Conservation (phyloP, 129 eudicot species). For the Ambrosia trifida region DNA sequence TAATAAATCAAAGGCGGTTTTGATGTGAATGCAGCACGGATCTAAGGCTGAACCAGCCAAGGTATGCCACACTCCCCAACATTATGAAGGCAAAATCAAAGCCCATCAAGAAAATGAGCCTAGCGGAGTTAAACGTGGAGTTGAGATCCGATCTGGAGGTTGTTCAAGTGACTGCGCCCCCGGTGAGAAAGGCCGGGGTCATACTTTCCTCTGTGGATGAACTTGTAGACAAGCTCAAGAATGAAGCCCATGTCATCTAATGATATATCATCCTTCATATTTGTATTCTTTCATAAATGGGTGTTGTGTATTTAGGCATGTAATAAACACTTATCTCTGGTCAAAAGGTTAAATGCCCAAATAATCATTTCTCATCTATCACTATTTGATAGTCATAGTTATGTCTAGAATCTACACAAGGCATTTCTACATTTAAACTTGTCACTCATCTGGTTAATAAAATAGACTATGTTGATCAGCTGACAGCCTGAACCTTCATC, state of each 20-base stretch:
- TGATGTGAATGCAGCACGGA: constrained; percentile 71
- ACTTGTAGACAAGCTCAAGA: constrained; percentile 78
- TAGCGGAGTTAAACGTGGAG: constrained; percentile 71
- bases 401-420: no score
- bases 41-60: constrained; percentile 92
- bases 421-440: no score
- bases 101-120: constrained; percentile 66
- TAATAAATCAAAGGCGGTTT: no score
- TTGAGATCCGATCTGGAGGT: constrained; percentile 73
- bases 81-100: constrained; percentile 97
- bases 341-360: no score
- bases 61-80: constrained; percentile 95
- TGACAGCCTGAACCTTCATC: no score
- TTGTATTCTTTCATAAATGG: background rate
- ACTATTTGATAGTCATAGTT: no score
- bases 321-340: no score
- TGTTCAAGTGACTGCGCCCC: constrained; percentile 80
- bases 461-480: no score
- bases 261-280: no score
- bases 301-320: background rate
- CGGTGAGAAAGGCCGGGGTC: constrained; percentile 89
- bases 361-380: no score
- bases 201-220: constrained; percentile 87
- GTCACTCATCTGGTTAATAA: no score
- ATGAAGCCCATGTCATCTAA: constrained; percentile 40